Evolutionary conservation across 1,139 yeast species (phyloP).

Genomic region (Eremothecium sinecaudum): DNA sequence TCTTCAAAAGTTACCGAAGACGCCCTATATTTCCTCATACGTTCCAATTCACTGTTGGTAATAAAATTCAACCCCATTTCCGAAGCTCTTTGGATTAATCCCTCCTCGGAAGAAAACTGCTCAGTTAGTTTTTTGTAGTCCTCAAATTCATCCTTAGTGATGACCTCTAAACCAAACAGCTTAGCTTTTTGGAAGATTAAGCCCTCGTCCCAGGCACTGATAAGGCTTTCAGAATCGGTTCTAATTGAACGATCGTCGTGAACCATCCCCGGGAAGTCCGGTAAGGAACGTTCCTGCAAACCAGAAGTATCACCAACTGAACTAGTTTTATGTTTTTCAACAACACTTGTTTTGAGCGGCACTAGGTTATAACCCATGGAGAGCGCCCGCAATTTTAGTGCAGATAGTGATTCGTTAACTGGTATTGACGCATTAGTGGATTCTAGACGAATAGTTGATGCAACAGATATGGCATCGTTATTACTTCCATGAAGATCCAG

Average conservation of each 20-base stretch:
- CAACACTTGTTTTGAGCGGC: neutral
- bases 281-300: neutral
- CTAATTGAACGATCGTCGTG: conserved; percentile 1
- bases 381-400: conserved; percentile 20
- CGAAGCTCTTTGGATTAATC: neutral
- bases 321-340: conserved; percentile 1
- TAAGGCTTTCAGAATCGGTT: conserved; percentile 1
- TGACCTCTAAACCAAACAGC: conserved; percentile 32
- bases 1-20: neutral
- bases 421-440: no score
- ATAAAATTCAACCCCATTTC: neutral
- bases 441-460: conserved; percentile 22
- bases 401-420: conserved; percentile 15
- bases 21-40: neutral
- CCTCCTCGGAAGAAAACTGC: conserved; percentile 1
- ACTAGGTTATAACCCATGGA: conserved; percentile 22
- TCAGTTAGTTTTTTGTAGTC: conserved; percentile 6
- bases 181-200: conserved; percentile 26
- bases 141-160: conserved; percentile 19
- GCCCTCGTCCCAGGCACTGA: conserved; percentile 16
- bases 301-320: neutral
- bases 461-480: conserved; percentile 19
- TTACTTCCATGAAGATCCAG: conserved; percentile 12
- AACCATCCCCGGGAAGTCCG: no score
- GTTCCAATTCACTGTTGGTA: neutral